Conservation (phyloP, 108 stramenopile genomes). For the Chaetoceros tenuissimus region DNA sequence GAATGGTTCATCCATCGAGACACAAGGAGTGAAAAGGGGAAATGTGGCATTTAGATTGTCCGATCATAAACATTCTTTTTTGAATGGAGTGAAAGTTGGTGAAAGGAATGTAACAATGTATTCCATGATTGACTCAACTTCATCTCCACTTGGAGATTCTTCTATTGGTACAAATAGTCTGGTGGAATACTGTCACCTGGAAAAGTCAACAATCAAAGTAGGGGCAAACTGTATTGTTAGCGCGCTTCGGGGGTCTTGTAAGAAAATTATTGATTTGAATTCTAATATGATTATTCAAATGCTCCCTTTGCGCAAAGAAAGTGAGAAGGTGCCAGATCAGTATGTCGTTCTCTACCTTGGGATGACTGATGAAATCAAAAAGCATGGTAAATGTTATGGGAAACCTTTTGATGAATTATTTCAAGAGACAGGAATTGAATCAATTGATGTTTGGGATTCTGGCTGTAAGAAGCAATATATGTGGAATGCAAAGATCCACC, state of each 20-base stretch:
- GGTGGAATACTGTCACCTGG: slow-evolving; percentile 26
- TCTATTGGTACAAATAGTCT: slow-evolving; percentile 10
- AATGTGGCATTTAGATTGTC: not conserved
- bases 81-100: slow-evolving; percentile 2
- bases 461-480: slow-evolving; percentile 22
- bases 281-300: slow-evolving; percentile 39
- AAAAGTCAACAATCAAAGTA: slow-evolving; percentile 11
- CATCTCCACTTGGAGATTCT: not conserved
- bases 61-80: slow-evolving; percentile 9
- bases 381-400: slow-evolving; percentile 35
- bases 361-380: slow-evolving; percentile 55
- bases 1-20: slow-evolving; percentile 6
- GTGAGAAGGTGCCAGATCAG: not conserved
- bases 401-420: slow-evolving; percentile 33
- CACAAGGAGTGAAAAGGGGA: not conserved
- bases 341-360: slow-evolving; percentile 53
- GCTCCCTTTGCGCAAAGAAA: slow-evolving; percentile 20
- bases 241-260: slow-evolving; percentile 25
- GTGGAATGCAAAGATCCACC: slow-evolving; percentile 68
- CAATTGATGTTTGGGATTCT: slow-evolving; percentile 35
- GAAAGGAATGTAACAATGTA: not conserved
- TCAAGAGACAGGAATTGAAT: slow-evolving; percentile 15
- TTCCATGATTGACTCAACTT: not conserved
- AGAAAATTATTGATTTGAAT: slow-evolving; percentile 19
- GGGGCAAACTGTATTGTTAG: slow-evolving; percentile 44